Evolutionary conservation across 345 rosid species (phyloP).

Genomic region (Carallia brachiata): DNA sequence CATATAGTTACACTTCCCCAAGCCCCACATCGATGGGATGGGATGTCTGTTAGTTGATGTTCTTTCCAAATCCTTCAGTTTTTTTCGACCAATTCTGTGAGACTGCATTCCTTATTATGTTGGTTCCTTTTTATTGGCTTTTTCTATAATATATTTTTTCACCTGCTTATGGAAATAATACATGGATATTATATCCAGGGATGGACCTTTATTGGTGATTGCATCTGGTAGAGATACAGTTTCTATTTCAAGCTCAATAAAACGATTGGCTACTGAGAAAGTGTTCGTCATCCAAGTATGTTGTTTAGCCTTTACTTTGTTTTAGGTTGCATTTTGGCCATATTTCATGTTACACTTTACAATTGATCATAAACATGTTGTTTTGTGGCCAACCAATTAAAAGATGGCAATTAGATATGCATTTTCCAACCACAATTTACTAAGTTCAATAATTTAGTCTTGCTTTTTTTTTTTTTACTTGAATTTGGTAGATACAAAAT

Average conservation of each 20-base stretch:
- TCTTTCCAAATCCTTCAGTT: not conserved
- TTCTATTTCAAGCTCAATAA: constrained; percentile 85
- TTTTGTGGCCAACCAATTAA: too few species aligned
- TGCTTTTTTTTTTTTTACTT: too few species aligned
- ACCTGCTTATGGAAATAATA: not conserved
- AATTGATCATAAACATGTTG: not conserved
- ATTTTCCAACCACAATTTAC: too few species aligned
- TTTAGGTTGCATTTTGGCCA: not conserved
- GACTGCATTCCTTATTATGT: not conserved
- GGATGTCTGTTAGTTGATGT: not conserved
- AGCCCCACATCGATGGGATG: not conserved
- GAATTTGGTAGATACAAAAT: constrained; percentile 68
- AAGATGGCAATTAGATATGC: too few species aligned
- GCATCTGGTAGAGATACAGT: constrained; percentile 94
- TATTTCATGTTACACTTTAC: not conserved
- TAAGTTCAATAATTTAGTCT: too few species aligned
- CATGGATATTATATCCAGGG: constrained; percentile 41
- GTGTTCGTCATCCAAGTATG: constrained; percentile 90
- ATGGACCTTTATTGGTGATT: constrained; percentile 85
- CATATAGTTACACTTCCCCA: too few species aligned
- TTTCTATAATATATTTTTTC: not conserved
- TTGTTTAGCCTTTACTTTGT: constrained; percentile 10
- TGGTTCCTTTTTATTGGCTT: not conserved
- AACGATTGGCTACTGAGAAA: constrained; percentile 73
- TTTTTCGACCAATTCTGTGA: not conserved